These are phyloP conservation scores for Leishmania guyanensis DNA, from an alignment of 208 protist genomes.

Conservation along the genomic window DNA sequence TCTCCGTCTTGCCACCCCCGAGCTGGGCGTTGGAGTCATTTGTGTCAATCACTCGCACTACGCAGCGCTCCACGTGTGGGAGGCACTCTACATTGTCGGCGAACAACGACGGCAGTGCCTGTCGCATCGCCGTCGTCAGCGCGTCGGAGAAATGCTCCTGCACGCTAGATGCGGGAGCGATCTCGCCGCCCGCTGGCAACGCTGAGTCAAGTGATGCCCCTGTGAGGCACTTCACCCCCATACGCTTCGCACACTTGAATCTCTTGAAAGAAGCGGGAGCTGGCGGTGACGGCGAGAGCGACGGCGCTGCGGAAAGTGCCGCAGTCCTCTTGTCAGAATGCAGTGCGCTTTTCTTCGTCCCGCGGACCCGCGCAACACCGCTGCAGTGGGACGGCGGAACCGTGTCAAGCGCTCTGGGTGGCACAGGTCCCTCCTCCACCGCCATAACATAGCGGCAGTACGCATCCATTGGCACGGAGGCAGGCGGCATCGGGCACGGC, in stretches of 20 bases:
- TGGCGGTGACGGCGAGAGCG: conserved; percentile 5
- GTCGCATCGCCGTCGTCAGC: conserved; percentile 29
- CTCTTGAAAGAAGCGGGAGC: background rate
- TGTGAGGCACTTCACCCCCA: background rate
- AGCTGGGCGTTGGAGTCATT: conserved; percentile 1
- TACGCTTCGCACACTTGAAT: background rate
- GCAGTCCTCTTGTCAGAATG: background rate
- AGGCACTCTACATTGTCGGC: background rate
- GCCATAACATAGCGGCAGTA: conserved; percentile 63
- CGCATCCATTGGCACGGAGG: conserved; percentile 53
- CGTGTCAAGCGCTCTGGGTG: background rate
- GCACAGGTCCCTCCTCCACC: conserved; percentile 23
- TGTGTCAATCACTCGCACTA: background rate
- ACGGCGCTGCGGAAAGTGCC: background rate
- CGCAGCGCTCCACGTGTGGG: conserved; percentile 1
- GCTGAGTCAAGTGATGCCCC: background rate
- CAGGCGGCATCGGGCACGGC: conserved; percentile 24
- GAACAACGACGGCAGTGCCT: background rate
- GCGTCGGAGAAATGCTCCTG: conserved; percentile 12
- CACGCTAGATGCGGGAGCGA: background rate
- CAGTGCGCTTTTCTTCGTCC: background rate
- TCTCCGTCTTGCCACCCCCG: conserved; percentile 7
- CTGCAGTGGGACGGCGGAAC: background rate
- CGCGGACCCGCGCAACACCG: background rate
- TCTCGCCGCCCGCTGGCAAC: background rate